Percentiles rank a stretch among this genome's conserved stretches.
These are phyloP conservation scores for Aspergillus sp. DNA, from an alignment of 2,329 filamentous ascomycete species.

Conservation along the genomic window DNA sequence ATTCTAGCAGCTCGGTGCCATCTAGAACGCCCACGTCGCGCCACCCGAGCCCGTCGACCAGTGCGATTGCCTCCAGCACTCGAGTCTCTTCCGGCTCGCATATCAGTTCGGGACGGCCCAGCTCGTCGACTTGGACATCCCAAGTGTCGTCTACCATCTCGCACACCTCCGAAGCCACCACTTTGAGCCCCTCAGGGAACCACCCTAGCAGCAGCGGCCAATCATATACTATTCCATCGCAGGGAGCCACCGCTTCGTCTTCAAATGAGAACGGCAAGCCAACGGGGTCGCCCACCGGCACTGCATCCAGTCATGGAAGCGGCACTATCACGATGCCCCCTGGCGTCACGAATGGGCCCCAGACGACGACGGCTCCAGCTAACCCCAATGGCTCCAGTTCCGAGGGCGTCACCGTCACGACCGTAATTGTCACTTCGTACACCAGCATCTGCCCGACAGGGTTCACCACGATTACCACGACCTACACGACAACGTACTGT, in stretches of 20 bases:
- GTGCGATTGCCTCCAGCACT: background rate
- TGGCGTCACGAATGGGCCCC: constrained; percentile 2
- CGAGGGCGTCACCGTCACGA: constrained; percentile 31
- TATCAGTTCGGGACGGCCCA: background rate
- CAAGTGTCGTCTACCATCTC: background rate
- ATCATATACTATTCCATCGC: background rate
- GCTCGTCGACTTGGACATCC: background rate
- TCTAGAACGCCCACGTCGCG: background rate
- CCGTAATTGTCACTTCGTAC: constrained; percentile 42
- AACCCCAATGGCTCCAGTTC: constrained; percentile 18
- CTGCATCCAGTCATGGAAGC: constrained; percentile 7
- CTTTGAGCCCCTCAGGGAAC: background rate
- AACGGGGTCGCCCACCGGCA: background rate
- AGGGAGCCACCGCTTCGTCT: constrained; percentile 2
- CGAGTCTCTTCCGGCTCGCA: background rate
- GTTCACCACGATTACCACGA: constrained; percentile 42
- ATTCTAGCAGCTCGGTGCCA: constrained; percentile 3
- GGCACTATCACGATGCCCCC: constrained; percentile 9
- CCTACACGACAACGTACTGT: constrained; percentile 39
- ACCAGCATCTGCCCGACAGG: constrained; percentile 44
- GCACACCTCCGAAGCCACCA: background rate
- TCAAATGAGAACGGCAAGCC: background rate
- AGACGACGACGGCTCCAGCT: constrained; percentile 9
- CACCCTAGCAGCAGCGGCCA: background rate
- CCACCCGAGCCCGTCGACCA: background rate